Evolutionary conservation across 768 basidiomycete species (phyloP), one percentile per base, ranked within the genome.

Genomic region (Dendrothele bispora): DNA sequence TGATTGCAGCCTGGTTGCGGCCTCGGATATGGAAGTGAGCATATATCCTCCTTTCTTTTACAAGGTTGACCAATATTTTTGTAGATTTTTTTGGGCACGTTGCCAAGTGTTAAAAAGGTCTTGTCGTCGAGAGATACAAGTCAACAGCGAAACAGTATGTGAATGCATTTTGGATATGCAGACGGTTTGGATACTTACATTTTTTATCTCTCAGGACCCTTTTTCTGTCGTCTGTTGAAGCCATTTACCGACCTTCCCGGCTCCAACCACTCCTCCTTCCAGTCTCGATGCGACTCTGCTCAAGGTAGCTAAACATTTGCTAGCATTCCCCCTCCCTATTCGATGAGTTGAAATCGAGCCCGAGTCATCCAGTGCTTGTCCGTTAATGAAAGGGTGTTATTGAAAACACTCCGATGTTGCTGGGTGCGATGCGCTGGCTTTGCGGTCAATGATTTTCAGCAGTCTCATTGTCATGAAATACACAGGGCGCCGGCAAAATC

Each of bases 21-120:
- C 85, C 88, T 21, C 74, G 85, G 35, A 72, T 86, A 55, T 91
- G 88, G 88, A 86, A 80, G 88, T 86, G 51, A 61, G 82, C 67
- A 28, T n/a, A n/a, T n/a, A n/a, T 21, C 30, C 12, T 41, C 12
- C 22, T 35, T 48, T n/a, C 28, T 27, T 26, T 15, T 26, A 25
- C 25, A 34, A 15, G 48, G 34, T 51, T 42, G 49, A 30, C 21
- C 54, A 27, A 39, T 25, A 43, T 26, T 34, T 39, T 17, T 1
- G 24, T 87, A 84, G 56, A 56, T 91, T 21, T 67, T 89, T 41
- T 71, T 90, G 44, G 83, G 84, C 22, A 75, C 78, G 4, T 68
- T 88, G 22, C 79, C 87, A 0, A n/a, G 57, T 65, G 2, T 61
- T 74, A 42, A 87, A 86, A 60, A 58, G 73, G 4, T 67, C 67